Evolutionary conservation across 179 eudicot species (phyloP).

Genomic region (Pouteria campechiana): DNA sequence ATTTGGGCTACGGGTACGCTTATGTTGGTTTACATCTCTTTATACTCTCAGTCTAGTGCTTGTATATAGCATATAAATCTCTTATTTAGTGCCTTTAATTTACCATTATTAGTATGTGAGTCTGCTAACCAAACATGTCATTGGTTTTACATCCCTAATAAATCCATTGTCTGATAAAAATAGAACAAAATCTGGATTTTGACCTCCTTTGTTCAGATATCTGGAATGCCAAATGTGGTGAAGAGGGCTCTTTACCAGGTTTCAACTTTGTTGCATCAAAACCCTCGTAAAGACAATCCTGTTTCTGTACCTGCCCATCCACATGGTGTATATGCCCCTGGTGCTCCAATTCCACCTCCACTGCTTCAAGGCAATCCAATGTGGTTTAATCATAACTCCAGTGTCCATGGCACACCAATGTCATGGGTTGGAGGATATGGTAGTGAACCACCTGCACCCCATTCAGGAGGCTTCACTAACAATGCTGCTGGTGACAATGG

Average conservation of each 20-base stretch:
- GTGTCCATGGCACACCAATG: conserved; percentile 24
- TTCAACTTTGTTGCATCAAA: conserved; percentile 68
- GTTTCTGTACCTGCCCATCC: conserved; percentile 22
- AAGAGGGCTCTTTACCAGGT: conserved; percentile 67
- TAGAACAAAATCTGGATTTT: no score
- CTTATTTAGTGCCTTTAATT: no score
- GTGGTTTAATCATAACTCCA: conserved; percentile 38
- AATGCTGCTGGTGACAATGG: conserved; percentile 23
- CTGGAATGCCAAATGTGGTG: conserved; percentile 50
- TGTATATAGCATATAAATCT: no score
- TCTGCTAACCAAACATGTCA: no score
- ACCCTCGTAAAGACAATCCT: conserved; percentile 72
- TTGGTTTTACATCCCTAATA: no score
- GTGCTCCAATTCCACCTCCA: conserved; percentile 28
- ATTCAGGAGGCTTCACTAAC: conserved; percentile 28
- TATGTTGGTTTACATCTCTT: no score
- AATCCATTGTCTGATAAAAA: no score
- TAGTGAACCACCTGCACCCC: conserved; percentile 15
- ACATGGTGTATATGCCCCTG: conserved; percentile 38
- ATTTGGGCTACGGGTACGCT: no score
- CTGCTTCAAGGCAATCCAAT: conserved; percentile 32
- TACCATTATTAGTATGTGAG: no score
- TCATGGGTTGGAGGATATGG: conserved; percentile 42
- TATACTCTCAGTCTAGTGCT: no score
- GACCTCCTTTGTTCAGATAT: conserved; percentile 50